Evolutionary conservation across 805 yeast species (phyloP), one percentile per base, ranked within the genome.

Genomic region (Candida odintsovae): DNA sequence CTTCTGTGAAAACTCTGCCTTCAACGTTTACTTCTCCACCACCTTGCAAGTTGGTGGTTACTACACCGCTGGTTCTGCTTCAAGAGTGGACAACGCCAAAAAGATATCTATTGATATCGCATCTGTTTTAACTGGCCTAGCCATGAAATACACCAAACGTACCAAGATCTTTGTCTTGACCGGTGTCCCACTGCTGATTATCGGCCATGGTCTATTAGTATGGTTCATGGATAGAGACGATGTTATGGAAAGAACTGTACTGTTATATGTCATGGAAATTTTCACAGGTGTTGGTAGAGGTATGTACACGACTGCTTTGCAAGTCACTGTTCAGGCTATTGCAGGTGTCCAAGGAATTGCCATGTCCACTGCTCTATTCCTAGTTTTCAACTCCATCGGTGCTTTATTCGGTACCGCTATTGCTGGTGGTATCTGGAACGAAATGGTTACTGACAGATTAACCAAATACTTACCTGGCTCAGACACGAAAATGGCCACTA

Each of bases 361-460:
- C 18, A 62, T 62, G 61, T 58, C 64, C 6, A 62, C 66, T 13
- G 62, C 65, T 8, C 58, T 63, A 50, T 62, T 59, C 50, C 40
- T 61, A 35, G 58, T 59, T 2, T 62, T 59, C 52, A 49, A 45
- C 38, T 55, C 61, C 26, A 49, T 59, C 25, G 67, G 65, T 38
- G 57, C 66, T 20, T 47, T 61, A 37, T 57, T 62, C 37, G 67
- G 67, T 31, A 50, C 57, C 22, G 55, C 61, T 29, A 54, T 61
- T 44, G 54, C 61, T 22, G 63, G 63, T 45, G 63, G 59, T 47
- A 52, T 59, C 38, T 63, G 67, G 67, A 61, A 59, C 49, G 35
- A 53, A 11, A 44, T 59, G 40, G 50, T 54, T 11, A 21, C 58
- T 10, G 19, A 41, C 16, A 58, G 57, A 46, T 35, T 61, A 22